Evolutionary conservation across 345 rosid species (phyloP).

Genomic region (Aurinia saxatilis): DNA sequence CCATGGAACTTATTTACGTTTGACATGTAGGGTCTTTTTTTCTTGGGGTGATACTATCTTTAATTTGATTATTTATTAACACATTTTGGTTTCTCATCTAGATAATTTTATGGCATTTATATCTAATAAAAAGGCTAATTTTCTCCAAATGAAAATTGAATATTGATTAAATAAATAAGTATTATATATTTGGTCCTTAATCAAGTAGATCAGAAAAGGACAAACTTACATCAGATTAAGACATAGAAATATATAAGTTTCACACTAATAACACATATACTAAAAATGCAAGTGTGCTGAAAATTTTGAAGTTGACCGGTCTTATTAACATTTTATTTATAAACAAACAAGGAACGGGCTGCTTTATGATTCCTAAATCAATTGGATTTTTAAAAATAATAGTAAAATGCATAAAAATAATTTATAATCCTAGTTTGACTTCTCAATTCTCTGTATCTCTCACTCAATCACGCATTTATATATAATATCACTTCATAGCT

Average conservation of each 20-base stretch:
- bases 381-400: not conserved
- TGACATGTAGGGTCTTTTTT: not conserved
- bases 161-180: too few species aligned
- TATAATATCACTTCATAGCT: not conserved
- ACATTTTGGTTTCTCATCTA: not conserved
- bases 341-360: not conserved
- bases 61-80: not conserved
- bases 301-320: slow-evolving; percentile 5
- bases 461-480: slow-evolving; percentile 24
- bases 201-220: not conserved
- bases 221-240: not conserved
- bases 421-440: slow-evolving; percentile 14
- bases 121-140: not conserved
- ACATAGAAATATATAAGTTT: too few species aligned
- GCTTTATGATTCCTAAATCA: slow-evolving; percentile 8
- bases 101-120: not conserved
- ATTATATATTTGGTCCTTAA: not conserved
- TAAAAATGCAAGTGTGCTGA: not conserved
- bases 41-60: not conserved
- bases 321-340: not conserved
- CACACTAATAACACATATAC: not conserved
- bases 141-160: not conserved
- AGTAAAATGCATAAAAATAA: not conserved
- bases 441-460: slow-evolving; percentile 7
- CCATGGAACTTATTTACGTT: not conserved